These are phyloP conservation scores for Sphagnurus paluster DNA, from an alignment of 1,284 basidiomycete species.

Conservation along the genomic window DNA sequence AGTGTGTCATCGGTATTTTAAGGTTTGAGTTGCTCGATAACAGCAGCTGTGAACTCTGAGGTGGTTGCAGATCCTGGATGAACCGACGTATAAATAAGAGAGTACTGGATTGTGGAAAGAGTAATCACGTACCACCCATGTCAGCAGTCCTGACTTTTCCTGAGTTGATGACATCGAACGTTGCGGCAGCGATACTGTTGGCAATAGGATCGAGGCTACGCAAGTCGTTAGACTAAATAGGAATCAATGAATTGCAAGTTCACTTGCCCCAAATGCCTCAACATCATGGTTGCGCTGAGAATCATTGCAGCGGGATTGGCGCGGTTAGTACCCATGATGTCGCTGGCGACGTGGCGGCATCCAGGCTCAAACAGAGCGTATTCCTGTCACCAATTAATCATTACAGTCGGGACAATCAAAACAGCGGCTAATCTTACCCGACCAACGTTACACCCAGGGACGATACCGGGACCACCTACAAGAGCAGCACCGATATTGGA, in stretches of 20 bases:
- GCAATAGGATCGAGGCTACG: slow-evolving; percentile 87
- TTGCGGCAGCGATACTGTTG: slow-evolving; percentile 91
- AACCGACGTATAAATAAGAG: slow-evolving; percentile 13
- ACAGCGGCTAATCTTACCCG: slow-evolving; percentile 52
- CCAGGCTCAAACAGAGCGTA: slow-evolving; percentile 99
- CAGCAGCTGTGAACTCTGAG: slow-evolving; percentile 88
- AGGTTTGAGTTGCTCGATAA: slow-evolving; percentile 70
- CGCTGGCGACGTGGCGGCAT: slow-evolving; percentile 97
- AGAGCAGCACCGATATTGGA: slow-evolving; percentile 98
- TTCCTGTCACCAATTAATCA: slow-evolving; percentile 57
- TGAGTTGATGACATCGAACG: slow-evolving; percentile 91
- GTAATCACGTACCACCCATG: slow-evolving; percentile 78
- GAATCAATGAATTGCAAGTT: slow-evolving; percentile 36
- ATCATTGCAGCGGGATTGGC: slow-evolving; percentile 99
- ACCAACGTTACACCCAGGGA: slow-evolving; percentile 98
- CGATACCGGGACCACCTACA: slow-evolving; percentile 96
- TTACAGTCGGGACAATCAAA: slow-evolving; percentile 1
- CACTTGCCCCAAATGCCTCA: slow-evolving; percentile 91
- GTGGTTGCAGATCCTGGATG: slow-evolving; percentile 78
- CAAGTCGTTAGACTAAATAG: slow-evolving; percentile 1
- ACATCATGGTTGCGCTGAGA: slow-evolving; percentile 97
- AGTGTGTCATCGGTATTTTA: slow-evolving; percentile 17
- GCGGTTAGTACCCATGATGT: slow-evolving; percentile 96
- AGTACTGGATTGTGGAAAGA: not conserved
- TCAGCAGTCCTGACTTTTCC: slow-evolving; percentile 93